These are phyloP conservation scores for Coprinellus aureogranulatus DNA, from an alignment of 768 basidiomycete genomes.

Conservation along the genomic window DNA sequence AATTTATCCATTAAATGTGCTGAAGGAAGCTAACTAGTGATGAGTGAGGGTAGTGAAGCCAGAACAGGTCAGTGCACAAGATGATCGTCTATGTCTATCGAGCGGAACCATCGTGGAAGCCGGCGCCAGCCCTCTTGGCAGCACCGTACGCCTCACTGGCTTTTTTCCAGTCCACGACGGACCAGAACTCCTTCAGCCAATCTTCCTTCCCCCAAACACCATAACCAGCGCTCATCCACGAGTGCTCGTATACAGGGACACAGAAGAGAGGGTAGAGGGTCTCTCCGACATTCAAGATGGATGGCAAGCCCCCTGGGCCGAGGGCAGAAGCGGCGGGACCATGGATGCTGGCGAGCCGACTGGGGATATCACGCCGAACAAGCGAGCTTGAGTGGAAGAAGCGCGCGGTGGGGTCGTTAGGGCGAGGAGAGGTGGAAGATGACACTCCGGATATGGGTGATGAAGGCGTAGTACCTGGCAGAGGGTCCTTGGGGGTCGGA, in stretches of 20 bases:
- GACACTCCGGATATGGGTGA: slow-evolving; percentile 46
- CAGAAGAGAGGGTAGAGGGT: slow-evolving; percentile 74
- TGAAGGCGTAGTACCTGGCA: slow-evolving; percentile 30
- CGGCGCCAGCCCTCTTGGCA: neutral
- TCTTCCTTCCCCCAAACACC: slow-evolving; percentile 90
- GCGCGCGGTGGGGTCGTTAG: slow-evolving; percentile 23
- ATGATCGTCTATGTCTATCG: neutral
- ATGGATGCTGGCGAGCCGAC: neutral
- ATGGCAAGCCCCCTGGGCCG: slow-evolving; percentile 5
- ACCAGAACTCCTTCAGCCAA: slow-evolving; percentile 84
- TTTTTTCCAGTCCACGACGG: slow-evolving; percentile 73
- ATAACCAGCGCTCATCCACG: slow-evolving; percentile 81
- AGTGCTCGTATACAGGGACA: slow-evolving; percentile 78
- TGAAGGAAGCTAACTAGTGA: neutral
- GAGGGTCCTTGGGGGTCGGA: slow-evolving; percentile 21
- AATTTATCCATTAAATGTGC: slow-evolving; percentile 11
- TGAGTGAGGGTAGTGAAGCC: neutral
- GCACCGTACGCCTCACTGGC: slow-evolving; percentile 42
- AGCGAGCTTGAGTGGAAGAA: slow-evolving; percentile 21
- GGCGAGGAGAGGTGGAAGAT: slow-evolving; percentile 23
- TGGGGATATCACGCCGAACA: slow-evolving; percentile 6
- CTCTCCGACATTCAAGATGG: slow-evolving; percentile 43
- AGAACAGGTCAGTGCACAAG: neutral
- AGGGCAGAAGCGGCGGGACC: neutral
- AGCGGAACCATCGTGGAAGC: neutral